These are phyloP conservation scores for Alternaria sp. DNA, from an alignment of 2,329 filamentous ascomycete species.

Conservation along the genomic window DNA sequence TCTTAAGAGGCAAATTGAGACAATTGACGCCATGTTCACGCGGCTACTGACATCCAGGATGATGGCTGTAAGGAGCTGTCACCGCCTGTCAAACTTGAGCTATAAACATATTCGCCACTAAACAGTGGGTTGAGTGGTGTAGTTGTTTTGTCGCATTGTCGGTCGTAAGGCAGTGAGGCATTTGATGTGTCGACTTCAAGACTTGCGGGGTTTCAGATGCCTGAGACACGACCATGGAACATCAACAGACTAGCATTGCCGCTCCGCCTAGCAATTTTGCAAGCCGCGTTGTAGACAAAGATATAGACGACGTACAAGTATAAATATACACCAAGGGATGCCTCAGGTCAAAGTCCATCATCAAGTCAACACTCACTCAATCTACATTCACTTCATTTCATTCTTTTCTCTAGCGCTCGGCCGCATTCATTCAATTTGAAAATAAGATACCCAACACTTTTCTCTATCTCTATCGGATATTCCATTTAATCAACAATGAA, in stretches of 20 bases:
- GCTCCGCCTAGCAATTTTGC: constrained; percentile 23
- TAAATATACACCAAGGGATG: background rate
- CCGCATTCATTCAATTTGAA: constrained; percentile 24
- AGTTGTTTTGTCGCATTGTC: constrained; percentile 20
- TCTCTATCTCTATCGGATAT: constrained; percentile 1
- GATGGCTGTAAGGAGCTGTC: constrained; percentile 11
- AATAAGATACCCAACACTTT: constrained; percentile 13
- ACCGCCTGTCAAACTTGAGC: constrained; percentile 7
- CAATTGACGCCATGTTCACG: background rate
- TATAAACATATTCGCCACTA: constrained; percentile 13
- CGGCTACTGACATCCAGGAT: constrained; percentile 17
- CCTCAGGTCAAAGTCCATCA: constrained; percentile 8
- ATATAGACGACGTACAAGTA: background rate
- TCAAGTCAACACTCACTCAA: constrained; percentile 6
- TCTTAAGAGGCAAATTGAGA: background rate
- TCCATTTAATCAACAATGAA: constrained; percentile 37
- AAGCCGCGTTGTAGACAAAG: background rate
- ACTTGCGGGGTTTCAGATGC: constrained; percentile 34
- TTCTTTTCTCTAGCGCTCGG: constrained; percentile 31
- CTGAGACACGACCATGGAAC: constrained; percentile 23
- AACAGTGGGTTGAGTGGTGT: background rate
- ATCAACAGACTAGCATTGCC: constrained; percentile 19
- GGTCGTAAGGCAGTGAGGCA: constrained; percentile 28
- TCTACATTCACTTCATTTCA: constrained; percentile 21
- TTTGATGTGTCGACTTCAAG: constrained; percentile 21